Evolutionary conservation across 495 filamentous ascomycete genomes (phyloP), one percentile per base, ranked within the genome.

Genomic region (Elasticomyces elasticus): DNA sequence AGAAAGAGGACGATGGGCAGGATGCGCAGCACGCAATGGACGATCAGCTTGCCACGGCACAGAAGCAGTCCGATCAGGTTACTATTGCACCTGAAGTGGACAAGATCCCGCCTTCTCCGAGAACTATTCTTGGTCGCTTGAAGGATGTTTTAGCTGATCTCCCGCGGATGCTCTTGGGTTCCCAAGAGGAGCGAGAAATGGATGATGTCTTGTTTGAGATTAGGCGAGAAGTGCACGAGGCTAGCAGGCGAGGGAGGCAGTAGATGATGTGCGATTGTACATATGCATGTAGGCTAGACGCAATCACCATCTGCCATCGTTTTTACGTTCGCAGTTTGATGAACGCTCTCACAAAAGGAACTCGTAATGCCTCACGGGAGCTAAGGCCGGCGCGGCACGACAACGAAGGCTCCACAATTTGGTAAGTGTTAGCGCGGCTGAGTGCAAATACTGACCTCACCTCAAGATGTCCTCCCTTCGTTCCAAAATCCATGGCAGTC

Each of bases 161-260:
- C 24, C 54, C 38, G 31, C 52, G 60, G 25, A 33, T 65, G 53
- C 49, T 67, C 38, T 47, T 70, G 30, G 62, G 64, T 1, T 26
- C 49, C 7, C 58, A 62, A 37, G 66, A 70, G 43, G 65, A 66
- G 56, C 28, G 65, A 43, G 63, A 67, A 54, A 40, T 66, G 50
- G 65, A 70, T 47, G 68, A 70, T 48, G 52, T 65, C 24, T 40
- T 67, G 41, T 66, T 66, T 48, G 63, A 69, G 28, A 26, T 69
- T 11, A 59, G 63, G 54, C 55, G 43, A 28, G 56, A 58, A 35
- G 63, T 61, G 35, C 61, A 66, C 55, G 66, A 62, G n/a, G 68
- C 64, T 11, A 62, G 59, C 4, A 50, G 62, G 51, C 54, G 66
- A 35, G 61, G 56, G 33, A 54, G 57, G 48, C 11, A 30, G 25